phyloP scores from a whole-genome alignment of 306 rosid genomes.

The Myrica gale region DNA sequence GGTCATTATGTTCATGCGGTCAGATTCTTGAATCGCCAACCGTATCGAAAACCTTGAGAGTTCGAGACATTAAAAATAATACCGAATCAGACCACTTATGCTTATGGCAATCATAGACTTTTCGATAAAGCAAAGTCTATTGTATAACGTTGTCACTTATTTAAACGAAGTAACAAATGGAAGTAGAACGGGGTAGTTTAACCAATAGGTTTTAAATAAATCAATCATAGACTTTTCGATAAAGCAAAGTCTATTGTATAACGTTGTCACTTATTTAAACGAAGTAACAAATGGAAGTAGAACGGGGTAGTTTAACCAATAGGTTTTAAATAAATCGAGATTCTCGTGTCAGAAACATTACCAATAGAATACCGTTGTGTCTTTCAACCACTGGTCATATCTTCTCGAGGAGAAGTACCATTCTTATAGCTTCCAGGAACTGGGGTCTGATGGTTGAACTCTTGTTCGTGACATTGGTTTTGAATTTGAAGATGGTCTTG shows the following conservation, averaged over 20 bases:
- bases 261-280: no score
- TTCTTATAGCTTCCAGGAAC: background rate
- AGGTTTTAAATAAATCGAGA: background rate
- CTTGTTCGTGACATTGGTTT: background rate
- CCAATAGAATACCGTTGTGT: background rate
- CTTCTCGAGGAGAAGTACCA: background rate
- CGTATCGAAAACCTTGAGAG: background rate
- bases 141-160: no score
- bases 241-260: no score
- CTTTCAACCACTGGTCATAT: background rate
- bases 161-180: no score
- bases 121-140: no score
- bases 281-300: no score
- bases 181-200: background rate
- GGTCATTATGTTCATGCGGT: background rate
- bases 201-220: no score
- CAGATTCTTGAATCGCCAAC: background rate
- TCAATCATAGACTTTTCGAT: no score
- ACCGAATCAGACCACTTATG: background rate
- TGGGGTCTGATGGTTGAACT: background rate
- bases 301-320: background rate
- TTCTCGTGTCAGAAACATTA: background rate
- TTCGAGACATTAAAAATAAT: no score
- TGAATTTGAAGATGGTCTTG: background rate
- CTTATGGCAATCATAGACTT: no score